Evolutionary conservation across 495 filamentous ascomycete genomes (phyloP).

Genomic region (Penicillium coprophilum): DNA sequence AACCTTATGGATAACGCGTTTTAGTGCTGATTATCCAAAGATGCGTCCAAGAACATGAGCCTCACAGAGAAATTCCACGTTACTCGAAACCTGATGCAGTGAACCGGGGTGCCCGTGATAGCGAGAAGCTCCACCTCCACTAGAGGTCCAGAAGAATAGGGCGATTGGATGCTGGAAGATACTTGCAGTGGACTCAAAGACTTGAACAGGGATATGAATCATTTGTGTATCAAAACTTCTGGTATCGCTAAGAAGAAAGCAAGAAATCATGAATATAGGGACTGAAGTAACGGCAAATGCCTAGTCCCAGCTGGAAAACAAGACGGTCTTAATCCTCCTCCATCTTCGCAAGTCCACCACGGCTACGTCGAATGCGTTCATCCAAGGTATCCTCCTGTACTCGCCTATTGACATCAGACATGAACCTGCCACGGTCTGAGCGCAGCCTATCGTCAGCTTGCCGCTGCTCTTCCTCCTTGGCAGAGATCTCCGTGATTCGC

Average conservation of each 20-base stretch:
- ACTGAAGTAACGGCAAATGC: neutral
- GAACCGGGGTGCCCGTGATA: too few species aligned
- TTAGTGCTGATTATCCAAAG: too few species aligned
- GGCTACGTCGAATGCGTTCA: conserved; percentile 42
- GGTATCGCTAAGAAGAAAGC: conserved; percentile 5
- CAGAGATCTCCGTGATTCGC: conserved; percentile 66
- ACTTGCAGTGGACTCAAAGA: neutral
- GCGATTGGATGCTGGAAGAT: neutral
- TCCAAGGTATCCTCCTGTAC: conserved; percentile 44
- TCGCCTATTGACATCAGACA: conserved; percentile 41
- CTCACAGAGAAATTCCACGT: too few species aligned
- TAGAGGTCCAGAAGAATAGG: neutral
- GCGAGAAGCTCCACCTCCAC: neutral
- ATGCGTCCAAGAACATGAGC: too few species aligned
- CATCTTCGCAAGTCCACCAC: conserved; percentile 40
- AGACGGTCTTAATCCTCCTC: conserved; percentile 29
- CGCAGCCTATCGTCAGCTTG: conserved; percentile 60
- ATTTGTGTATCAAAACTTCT: conserved; percentile 3
- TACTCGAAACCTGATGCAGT: too few species aligned
- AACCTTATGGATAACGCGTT: too few species aligned
- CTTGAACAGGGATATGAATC: conserved; percentile 2
- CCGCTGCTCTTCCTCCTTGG: conserved; percentile 60
- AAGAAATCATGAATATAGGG: conserved; percentile 5
- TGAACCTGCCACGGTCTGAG: conserved; percentile 43
- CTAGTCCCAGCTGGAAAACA: neutral